Evolutionary conservation across 148 eudicot genomes (phyloP).

Genomic region (Oxyria digyna): DNA sequence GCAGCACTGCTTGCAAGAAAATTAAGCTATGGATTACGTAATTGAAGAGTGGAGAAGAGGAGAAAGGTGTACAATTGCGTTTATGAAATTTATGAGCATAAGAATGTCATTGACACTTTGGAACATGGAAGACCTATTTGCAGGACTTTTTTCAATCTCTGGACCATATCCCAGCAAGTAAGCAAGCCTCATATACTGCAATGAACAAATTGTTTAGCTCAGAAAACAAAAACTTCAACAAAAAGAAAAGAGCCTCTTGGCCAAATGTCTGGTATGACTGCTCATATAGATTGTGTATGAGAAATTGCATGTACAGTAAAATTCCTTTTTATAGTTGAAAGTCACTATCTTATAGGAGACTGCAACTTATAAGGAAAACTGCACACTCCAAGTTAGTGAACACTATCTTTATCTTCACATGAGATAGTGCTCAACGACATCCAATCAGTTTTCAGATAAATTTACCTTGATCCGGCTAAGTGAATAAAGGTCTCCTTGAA

Average conservation of each 20-base stretch:
- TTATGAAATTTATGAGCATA: background rate
- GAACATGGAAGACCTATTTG: conserved; percentile 52
- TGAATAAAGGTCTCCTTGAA: conserved; percentile 82
- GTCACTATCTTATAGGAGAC: background rate
- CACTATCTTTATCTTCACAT: background rate
- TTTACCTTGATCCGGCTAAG: conserved; percentile 83
- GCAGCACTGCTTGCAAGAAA: conserved; percentile 51
- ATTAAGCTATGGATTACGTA: background rate
- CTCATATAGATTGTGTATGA: background rate
- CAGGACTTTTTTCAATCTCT: conserved; percentile 81
- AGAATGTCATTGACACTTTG: background rate
- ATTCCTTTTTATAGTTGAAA: background rate
- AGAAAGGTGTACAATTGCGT: background rate
- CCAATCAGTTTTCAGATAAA: background rate
- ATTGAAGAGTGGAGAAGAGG: background rate
- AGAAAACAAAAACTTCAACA: conserved; percentile 12
- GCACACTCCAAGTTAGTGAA: background rate
- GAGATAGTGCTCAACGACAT: background rate
- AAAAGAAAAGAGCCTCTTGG: background rate
- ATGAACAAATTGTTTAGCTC: conserved; percentile 13
- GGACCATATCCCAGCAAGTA: conserved; percentile 86
- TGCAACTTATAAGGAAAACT: background rate
- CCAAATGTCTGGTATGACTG: background rate
- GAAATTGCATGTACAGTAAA: background rate
- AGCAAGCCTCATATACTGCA: conserved; percentile 97